These are phyloP conservation scores for Ceriops tagal DNA, from an alignment of 345 rosid genomes.

Conservation along the genomic window DNA sequence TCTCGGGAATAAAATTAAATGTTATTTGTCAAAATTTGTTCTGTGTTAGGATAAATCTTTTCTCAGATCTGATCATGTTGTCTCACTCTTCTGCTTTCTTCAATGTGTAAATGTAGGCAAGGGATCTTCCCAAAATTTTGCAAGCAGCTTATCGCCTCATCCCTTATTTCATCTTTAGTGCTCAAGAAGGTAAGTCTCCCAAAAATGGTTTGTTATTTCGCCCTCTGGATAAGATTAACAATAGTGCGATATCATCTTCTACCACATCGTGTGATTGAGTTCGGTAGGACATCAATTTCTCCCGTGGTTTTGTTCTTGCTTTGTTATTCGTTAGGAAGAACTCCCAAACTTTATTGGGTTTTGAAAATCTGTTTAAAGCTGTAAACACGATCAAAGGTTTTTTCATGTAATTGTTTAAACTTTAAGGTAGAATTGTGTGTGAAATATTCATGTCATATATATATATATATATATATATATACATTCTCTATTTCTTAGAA, in stretches of 20 bases:
- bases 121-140: conserved; percentile 81
- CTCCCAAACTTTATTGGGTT: too few species aligned
- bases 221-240: neutral
- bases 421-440: too few species aligned
- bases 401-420: too few species aligned
- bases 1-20: neutral
- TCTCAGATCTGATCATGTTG: neutral
- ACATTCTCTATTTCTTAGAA: neutral
- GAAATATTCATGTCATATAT: too few species aligned
- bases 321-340: too few species aligned
- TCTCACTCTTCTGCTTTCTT: neutral
- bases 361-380: too few species aligned
- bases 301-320: too few species aligned
- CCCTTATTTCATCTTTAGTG: conserved; percentile 83
- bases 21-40: neutral
- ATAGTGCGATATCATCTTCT: neutral
- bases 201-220: neutral
- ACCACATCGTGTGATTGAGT: too few species aligned
- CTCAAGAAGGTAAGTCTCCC: conserved; percentile 71
- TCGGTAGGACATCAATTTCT: too few species aligned
- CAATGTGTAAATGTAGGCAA: conserved; percentile 54
- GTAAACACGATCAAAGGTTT: too few species aligned
- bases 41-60: neutral
- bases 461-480: too few species aligned
- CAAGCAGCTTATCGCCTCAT: conserved; percentile 75